A percentile compares a stretch with the other conserved stretches of the same genome.
phyloP scores from a whole-genome alignment of 108 stramenopile species.

The Nitzschia sp. region DNA sequence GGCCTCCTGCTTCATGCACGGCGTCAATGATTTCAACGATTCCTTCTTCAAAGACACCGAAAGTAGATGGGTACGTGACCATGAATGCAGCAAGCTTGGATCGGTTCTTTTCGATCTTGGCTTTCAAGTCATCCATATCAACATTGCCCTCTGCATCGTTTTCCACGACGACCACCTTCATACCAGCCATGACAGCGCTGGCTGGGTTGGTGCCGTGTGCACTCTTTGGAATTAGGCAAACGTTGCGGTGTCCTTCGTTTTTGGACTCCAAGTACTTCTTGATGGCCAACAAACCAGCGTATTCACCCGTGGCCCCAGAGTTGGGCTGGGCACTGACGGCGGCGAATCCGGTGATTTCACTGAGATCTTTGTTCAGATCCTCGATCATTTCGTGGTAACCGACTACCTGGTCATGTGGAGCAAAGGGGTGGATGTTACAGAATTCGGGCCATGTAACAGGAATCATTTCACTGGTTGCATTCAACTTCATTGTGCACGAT shows the following conservation, averaged over 20 bases:
- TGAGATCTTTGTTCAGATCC: slow-evolving; percentile 91
- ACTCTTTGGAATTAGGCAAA: slow-evolving; percentile 98
- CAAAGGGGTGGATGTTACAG: slow-evolving; percentile 97
- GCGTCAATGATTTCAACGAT: slow-evolving; percentile 89
- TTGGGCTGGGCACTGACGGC: slow-evolving; percentile 99
- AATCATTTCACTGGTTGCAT: slow-evolving; percentile 97
- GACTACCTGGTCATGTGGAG: slow-evolving; percentile 89
- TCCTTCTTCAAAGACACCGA: slow-evolving; percentile 97
- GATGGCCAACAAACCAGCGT: slow-evolving; percentile 95
- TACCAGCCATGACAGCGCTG: slow-evolving; percentile 94
- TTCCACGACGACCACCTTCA: slow-evolving; percentile 97
- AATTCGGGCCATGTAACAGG: slow-evolving; percentile 99
- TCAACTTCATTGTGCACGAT: slow-evolving; percentile 99
- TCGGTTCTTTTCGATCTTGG: slow-evolving; percentile 92
- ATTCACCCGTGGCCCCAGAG: slow-evolving; percentile 98
- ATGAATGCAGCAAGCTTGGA: slow-evolving; percentile 95
- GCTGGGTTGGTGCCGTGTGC: slow-evolving; percentile 99
- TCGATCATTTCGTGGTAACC: slow-evolving; percentile 96
- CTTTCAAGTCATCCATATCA: slow-evolving; percentile 87
- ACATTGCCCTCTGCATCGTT: slow-evolving; percentile 93
- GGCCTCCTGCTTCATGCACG: slow-evolving; percentile 94
- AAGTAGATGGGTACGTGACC: slow-evolving; percentile 99
- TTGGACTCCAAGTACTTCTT: slow-evolving; percentile 81
- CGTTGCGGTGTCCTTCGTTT: slow-evolving; percentile 91
- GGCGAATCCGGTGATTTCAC: slow-evolving; percentile 98